These are phyloP conservation scores for Castanea crenata DNA, from an alignment of 306 rosid genomes.

Conservation along the genomic window DNA sequence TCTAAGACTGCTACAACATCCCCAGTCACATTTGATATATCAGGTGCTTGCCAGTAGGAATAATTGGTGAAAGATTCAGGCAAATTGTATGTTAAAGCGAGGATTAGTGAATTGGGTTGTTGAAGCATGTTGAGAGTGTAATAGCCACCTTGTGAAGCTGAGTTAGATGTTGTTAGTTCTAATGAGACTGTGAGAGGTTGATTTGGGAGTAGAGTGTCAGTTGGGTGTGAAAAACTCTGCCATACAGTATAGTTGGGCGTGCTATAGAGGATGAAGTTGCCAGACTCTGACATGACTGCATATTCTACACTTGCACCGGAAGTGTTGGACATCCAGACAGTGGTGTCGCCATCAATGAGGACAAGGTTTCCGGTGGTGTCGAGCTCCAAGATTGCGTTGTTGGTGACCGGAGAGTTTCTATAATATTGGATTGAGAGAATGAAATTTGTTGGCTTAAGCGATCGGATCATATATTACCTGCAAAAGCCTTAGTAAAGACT, in stretches of 20 bases:
- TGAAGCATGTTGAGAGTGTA: conserved; percentile 94
- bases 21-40: conserved; percentile 81
- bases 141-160: conserved; percentile 72
- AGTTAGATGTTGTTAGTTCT: conserved; percentile 65
- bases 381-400: conserved; percentile 74
- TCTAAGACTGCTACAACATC: conserved; percentile 78
- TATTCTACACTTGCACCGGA: conserved; percentile 46
- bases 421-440: conserved; percentile 51
- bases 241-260: conserved; percentile 45
- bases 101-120: conserved; percentile 73
- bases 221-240: conserved; percentile 93
- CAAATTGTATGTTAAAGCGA: conserved; percentile 72
- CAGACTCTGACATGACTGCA: conserved; percentile 71
- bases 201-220: conserved; percentile 85
- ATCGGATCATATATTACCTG: conserved; percentile 43
- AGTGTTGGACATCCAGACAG: conserved; percentile 80
- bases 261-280: conserved; percentile 70
- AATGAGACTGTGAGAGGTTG: conserved; percentile 79
- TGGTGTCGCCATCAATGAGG: conserved; percentile 49
- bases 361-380: conserved; percentile 74
- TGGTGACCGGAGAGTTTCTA: conserved; percentile 70
- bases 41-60: conserved; percentile 89
- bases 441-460: conserved; percentile 39
- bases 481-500: conserved; percentile 56
- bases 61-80: conserved; percentile 63